Conservation (phyloP, 2,329 filamentous ascomycete genomes). For the Ciborinia camelliae region DNA sequence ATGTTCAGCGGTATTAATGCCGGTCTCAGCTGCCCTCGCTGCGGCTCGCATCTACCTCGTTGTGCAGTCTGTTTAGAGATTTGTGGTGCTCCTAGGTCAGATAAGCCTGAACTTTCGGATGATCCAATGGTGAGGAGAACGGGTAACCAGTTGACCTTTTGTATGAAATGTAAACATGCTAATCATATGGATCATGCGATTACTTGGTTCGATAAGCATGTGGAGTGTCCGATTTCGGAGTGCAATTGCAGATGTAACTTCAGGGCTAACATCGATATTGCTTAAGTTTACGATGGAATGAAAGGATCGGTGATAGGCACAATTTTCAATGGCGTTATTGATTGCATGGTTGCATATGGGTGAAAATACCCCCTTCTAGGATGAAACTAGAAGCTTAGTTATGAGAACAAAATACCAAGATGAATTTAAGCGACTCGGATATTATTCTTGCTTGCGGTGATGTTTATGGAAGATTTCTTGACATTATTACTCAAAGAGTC, state of each 20-base stretch:
- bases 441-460: neutral
- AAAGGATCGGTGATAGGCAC: neutral
- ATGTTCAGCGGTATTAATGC: constrained; percentile 55
- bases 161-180: constrained; percentile 64
- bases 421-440: neutral
- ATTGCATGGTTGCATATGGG: neutral
- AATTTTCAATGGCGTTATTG: constrained; percentile 1
- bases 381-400: neutral
- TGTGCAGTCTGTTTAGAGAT: constrained; percentile 67
- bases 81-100: constrained; percentile 60
- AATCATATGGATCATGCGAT: constrained; percentile 64
- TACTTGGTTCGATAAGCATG: constrained; percentile 63
- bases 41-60: constrained; percentile 62
- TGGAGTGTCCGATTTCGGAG: constrained; percentile 65
- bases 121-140: constrained; percentile 46
- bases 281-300: neutral
- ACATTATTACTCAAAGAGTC: no score
- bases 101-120: constrained; percentile 51
- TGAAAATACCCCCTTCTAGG: constrained; percentile 10
- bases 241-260: constrained; percentile 58
- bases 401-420: neutral
- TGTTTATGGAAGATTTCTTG: neutral
- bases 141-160: constrained; percentile 65
- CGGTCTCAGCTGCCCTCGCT: constrained; percentile 63
- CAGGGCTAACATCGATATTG: constrained; percentile 12